Evolutionary conservation across 306 rosid genomes (phyloP), one percentile per base, ranked within the genome.

Genomic region (Cajanus cajan): DNA sequence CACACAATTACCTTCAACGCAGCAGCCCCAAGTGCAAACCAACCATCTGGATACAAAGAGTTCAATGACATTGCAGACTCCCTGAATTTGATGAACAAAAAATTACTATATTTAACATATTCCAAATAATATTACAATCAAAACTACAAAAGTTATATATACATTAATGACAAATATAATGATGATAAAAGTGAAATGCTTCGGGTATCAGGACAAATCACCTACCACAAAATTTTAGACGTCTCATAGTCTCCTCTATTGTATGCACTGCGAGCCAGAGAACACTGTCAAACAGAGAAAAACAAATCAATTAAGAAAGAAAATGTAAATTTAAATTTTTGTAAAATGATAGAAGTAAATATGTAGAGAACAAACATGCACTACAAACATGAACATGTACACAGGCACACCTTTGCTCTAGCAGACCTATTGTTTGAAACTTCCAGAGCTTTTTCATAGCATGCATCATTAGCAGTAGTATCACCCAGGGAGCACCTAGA

Each of bases 11-110:
- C 98, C 98, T 95, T 95, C 78, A 95, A 84, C 33, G 98, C 98
- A 85, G 98, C 97, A 69, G 98, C 93, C 77, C 98, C 98, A 74
- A 92, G 78, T 34, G 98, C 98, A 85, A 92, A 95, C 98, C 98
- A 95, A 58, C 98, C 98, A 85, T 91, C 94, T 51, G 95, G 96
- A 87, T 83, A 87, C 88, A 95, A 68, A 77, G 98, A 95, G 83
- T 95, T 95, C 92, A 92, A 80, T 80, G 97, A 88, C 98, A 95
- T 85, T 47, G 98, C 98, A 82, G 98, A 91, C 86, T 92, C 98
- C 97, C 98, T 95, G 86, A 80, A 77, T 82, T 55, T 45, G 67
- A 76, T 59, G 67, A 61, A 59, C 50, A 22, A 44, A 84, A 81
- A 69, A 8, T 34, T 55, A 39, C 15, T 8, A 31, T 16, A 52